Evolutionary conservation across 306 rosid genomes (phyloP).

Genomic region (Luffa acutangula): DNA sequence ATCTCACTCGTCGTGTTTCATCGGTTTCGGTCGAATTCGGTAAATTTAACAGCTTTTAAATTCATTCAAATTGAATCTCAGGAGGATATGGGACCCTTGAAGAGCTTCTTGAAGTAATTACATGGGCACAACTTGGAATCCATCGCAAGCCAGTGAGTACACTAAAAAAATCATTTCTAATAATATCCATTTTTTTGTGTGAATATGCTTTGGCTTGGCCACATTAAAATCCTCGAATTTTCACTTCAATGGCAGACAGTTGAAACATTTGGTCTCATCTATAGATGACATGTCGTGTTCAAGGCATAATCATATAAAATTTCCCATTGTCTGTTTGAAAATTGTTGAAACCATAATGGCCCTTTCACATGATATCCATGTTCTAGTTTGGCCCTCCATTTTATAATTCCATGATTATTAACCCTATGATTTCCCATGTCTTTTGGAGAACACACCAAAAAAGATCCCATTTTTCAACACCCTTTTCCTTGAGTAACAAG

Average conservation of each 20-base stretch:
- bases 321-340: not conserved
- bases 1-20: not conserved
- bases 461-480: not conserved
- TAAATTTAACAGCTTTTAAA: not conserved
- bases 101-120: conserved; percentile 93
- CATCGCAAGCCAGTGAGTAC: conserved; percentile 86
- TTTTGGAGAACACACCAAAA: conserved; percentile 1
- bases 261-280: not conserved
- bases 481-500: not conserved
- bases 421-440: conserved; percentile 1
- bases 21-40: not conserved
- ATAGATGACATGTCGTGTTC: conserved; percentile 1
- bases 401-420: conserved; percentile 7
- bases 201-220: not conserved
- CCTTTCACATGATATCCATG: conserved; percentile 4
- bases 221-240: not conserved
- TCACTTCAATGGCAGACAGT: not conserved
- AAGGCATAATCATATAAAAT: not conserved
- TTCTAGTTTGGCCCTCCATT: not conserved
- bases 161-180: not conserved
- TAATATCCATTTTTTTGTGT: not conserved
- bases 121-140: conserved; percentile 99
- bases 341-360: not conserved
- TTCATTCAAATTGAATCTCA: not conserved
- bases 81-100: conserved; percentile 99